Conservation (phyloP, 495 filamentous ascomycete genomes). For the Hypoxylon perforatum region DNA sequence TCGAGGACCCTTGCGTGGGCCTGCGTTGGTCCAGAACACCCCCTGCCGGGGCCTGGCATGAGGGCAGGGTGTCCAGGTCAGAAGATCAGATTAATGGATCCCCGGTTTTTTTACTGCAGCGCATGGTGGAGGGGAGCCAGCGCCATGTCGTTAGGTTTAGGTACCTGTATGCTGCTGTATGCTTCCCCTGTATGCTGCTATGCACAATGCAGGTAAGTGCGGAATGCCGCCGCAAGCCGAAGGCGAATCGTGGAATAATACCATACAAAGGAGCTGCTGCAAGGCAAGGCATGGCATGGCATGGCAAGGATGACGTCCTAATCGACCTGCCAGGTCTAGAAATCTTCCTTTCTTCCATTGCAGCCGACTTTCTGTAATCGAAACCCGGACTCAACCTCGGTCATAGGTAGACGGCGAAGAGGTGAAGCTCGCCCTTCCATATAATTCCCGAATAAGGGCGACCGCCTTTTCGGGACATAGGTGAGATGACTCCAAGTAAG, state of each 20-base stretch:
- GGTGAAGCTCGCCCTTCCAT: conserved; percentile 10
- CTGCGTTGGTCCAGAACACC: conserved; percentile 21
- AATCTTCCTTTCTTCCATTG: conserved; percentile 31
- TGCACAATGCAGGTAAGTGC: conserved; percentile 11
- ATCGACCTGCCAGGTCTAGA: conserved; percentile 39
- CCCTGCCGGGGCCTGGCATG: neutral
- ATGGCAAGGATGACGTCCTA: conserved; percentile 19
- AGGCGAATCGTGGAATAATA: conserved; percentile 12
- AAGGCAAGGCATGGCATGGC: conserved; percentile 11
- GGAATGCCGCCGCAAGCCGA: conserved; percentile 37
- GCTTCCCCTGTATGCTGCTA: no score
- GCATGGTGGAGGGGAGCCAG: neutral
- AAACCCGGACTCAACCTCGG: conserved; percentile 22
- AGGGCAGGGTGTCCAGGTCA: conserved; percentile 27
- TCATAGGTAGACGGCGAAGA: conserved; percentile 1
- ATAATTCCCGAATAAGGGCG: conserved; percentile 8
- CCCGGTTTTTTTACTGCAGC: neutral
- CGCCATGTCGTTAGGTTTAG: no score
- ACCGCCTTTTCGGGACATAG: conserved; percentile 1
- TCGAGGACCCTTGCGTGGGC: conserved; percentile 17
- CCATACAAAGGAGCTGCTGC: conserved; percentile 2
- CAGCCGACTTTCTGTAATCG: neutral
- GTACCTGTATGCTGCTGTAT: no score
- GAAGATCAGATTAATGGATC: conserved; percentile 32
- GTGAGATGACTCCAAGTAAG: neutral